phyloP scores from a whole-genome alignment of 2,329 filamentous ascomycete genomes.

The Fusarium aywerte region DNA sequence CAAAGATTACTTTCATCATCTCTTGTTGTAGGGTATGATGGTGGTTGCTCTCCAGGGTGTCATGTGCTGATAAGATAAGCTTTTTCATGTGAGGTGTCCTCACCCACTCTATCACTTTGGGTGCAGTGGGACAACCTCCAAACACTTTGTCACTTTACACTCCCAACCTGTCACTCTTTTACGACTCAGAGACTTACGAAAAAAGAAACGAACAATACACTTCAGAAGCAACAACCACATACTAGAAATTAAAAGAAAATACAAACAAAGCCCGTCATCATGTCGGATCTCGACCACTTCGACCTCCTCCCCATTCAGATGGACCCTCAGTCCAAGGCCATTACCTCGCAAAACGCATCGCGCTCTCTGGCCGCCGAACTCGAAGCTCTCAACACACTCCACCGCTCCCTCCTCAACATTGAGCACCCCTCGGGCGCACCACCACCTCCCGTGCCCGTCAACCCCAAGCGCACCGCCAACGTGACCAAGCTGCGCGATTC shows the following conservation, averaged over 20 bases:
- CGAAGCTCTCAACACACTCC: constrained; percentile 78
- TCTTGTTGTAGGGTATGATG: constrained; percentile 32
- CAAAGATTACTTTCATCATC: not conserved
- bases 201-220: not conserved
- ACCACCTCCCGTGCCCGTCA: constrained; percentile 88
- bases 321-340: constrained; percentile 82
- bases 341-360: constrained; percentile 63
- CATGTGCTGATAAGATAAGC: constrained; percentile 55
- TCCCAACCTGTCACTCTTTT: constrained; percentile 35
- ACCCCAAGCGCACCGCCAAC: constrained; percentile 89
- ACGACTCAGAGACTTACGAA: not conserved
- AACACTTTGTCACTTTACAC: constrained; percentile 18
- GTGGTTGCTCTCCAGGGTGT: constrained; percentile 35
- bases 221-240: not conserved
- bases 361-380: constrained; percentile 72
- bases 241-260: not conserved
- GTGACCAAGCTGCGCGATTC: constrained; percentile 91
- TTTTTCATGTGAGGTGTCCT: constrained; percentile 51
- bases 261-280: constrained; percentile 45
- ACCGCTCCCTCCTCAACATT: constrained; percentile 73
- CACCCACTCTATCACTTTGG: constrained; percentile 19
- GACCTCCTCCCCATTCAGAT: constrained; percentile 83
- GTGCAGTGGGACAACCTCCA: not conserved
- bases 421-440: constrained; percentile 71
- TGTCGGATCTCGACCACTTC: constrained; percentile 77